A percentile compares a stretch with the other conserved stretches of the same genome.
These are phyloP conservation scores for Lippia alba DNA, from an alignment of 305 asterid genomes.

Conservation along the genomic window DNA sequence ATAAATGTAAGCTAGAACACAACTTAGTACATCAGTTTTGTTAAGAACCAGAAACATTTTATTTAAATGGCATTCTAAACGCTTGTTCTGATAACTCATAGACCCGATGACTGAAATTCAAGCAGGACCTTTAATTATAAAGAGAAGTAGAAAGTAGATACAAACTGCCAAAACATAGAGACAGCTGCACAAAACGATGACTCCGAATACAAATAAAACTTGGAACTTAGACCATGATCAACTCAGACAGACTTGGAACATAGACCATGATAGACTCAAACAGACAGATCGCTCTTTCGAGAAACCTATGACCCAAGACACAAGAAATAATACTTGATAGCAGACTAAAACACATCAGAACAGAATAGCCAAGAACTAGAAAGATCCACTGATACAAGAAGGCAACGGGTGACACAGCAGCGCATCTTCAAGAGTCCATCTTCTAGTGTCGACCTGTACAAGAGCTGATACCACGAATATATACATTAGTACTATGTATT, in stretches of 20 bases:
- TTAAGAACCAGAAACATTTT: too few relatives aligned
- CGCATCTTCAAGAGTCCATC: slow-evolving; percentile 39
- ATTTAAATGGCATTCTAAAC: too few relatives aligned
- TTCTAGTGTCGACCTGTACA: slow-evolving; percentile 33
- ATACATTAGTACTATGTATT: background rate
- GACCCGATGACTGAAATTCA: too few relatives aligned
- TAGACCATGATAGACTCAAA: background rate
- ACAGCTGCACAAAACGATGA: slow-evolving; percentile 1
- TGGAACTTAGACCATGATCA: background rate
- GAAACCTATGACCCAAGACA: slow-evolving; percentile 24
- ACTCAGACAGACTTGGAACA: slow-evolving; percentile 10
- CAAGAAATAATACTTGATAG: slow-evolving; percentile 18
- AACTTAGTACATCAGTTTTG: too few relatives aligned
- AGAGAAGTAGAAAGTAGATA: background rate
- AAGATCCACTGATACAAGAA: slow-evolving; percentile 24
- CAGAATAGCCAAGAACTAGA: slow-evolving; percentile 26
- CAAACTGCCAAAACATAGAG: background rate
- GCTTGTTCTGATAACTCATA: too few relatives aligned
- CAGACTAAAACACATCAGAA: slow-evolving; percentile 29
- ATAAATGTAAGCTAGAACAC: too few relatives aligned
- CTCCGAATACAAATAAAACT: background rate
- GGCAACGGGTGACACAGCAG: slow-evolving; percentile 30
- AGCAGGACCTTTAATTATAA: background rate
- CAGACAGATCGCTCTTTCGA: slow-evolving; percentile 12
- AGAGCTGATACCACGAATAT: slow-evolving; percentile 31